phyloP scores from a whole-genome alignment of 331 rosid species.

The Phaseolus coccineus region DNA sequence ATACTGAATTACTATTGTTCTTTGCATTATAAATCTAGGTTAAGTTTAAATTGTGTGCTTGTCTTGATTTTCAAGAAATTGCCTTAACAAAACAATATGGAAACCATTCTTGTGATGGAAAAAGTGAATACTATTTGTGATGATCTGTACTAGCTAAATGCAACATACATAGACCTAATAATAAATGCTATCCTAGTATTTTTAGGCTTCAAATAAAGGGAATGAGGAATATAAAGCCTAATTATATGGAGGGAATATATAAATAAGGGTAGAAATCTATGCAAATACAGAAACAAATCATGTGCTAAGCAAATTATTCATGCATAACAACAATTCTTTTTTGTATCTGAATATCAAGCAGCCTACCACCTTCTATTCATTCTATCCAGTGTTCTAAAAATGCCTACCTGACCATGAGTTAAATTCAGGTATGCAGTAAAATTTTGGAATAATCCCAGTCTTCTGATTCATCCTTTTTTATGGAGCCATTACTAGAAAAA shows the following conservation, averaged over 20 bases:
- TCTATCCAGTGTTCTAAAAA: neutral
- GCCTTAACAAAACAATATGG: neutral
- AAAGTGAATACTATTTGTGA: neutral
- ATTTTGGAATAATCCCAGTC: neutral
- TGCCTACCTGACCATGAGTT: neutral
- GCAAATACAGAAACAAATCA: neutral
- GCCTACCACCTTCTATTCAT: neutral
- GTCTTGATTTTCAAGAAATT: conserved; percentile 28
- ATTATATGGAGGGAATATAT: neutral
- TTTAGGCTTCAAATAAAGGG: conserved; percentile 3
- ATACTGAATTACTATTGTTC: conserved; percentile 44
- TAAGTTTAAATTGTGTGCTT: conserved; percentile 33
- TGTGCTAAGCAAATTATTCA: neutral
- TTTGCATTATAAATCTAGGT: conserved; percentile 25
- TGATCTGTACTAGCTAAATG: neutral
- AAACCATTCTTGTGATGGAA: neutral
- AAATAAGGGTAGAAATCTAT: neutral
- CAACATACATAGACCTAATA: neutral
- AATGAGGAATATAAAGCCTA: neutral
- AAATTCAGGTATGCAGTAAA: conserved; percentile 3
- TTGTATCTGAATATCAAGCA: conserved; percentile 10
- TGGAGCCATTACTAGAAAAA: neutral
- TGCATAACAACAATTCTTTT: neutral
- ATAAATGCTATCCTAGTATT: neutral
- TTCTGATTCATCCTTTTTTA: conserved; percentile 5